Conservation (phyloP, 1,284 basidiomycete species). For the Cerioporus squamosus region DNA sequence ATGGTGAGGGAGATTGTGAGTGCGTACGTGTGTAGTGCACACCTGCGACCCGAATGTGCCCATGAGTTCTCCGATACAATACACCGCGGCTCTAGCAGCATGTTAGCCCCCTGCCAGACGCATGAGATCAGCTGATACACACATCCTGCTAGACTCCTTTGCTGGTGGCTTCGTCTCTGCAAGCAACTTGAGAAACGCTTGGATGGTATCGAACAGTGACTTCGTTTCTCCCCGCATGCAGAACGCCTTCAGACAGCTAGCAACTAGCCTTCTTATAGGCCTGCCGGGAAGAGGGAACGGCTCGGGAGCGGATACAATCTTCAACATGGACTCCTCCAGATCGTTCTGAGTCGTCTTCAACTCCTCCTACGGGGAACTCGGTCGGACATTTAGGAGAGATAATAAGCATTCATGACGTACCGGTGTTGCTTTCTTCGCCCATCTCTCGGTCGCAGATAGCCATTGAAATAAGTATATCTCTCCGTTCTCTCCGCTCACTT, state of each 20-base stretch:
- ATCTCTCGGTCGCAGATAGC: constrained; percentile 71
- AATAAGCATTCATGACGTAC: constrained; percentile 42
- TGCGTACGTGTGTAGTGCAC: constrained; percentile 28
- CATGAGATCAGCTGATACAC: constrained; percentile 32
- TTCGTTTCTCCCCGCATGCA: constrained; percentile 85
- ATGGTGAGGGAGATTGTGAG: background rate
- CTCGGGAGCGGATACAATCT: constrained; percentile 61
- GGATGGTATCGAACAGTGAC: constrained; percentile 88
- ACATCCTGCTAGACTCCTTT: constrained; percentile 72
- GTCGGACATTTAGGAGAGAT: background rate
- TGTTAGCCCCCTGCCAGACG: constrained; percentile 9
- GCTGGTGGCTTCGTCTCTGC: constrained; percentile 72
- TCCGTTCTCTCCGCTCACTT: constrained; percentile 73
- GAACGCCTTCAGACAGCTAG: constrained; percentile 78
- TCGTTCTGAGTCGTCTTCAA: constrained; percentile 66
- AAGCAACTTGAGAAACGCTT: constrained; percentile 75
- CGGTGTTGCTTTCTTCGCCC: constrained; percentile 49
- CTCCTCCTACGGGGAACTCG: constrained; percentile 49
- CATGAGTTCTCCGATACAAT: constrained; percentile 90
- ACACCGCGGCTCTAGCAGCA: constrained; percentile 68
- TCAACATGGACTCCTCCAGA: constrained; percentile 67
- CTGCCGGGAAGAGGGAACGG: constrained; percentile 83
- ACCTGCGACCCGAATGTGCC: constrained; percentile 82
- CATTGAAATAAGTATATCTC: constrained; percentile 85
- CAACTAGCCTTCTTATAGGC: constrained; percentile 80